Evolutionary conservation across 1,139 yeast species (phyloP).

Genomic region (Saccharomycopsis hybrid): DNA sequence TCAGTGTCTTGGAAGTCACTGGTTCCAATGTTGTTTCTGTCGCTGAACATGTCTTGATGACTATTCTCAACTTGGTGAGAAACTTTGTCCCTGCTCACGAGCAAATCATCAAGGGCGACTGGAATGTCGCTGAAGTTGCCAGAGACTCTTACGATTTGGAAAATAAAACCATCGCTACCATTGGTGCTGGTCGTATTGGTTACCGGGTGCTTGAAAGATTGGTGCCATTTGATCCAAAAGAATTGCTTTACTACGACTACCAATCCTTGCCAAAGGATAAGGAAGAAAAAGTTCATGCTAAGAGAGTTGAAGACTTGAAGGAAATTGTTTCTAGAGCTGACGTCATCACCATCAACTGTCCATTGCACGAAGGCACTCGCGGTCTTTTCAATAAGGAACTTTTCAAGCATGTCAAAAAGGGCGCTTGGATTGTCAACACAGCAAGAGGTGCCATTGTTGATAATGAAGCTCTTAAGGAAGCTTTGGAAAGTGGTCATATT

Average conservation of each 20-base stretch:
- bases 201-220: constrained; percentile 68
- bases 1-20: constrained; percentile 73
- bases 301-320: constrained; percentile 57
- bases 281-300: constrained; percentile 49
- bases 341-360: constrained; percentile 72
- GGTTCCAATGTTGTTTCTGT: constrained; percentile 78
- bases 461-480: constrained; percentile 75
- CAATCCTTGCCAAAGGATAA: constrained; percentile 58
- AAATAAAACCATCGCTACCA: constrained; percentile 69
- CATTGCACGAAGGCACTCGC: constrained; percentile 63
- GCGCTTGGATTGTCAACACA: constrained; percentile 74
- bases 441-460: constrained; percentile 49
- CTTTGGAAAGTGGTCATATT: constrained; percentile 62
- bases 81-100: constrained; percentile 78
- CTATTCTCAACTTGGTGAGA: constrained; percentile 63
- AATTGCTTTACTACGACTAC: constrained; percentile 69
- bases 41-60: constrained; percentile 77
- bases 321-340: constrained; percentile 67
- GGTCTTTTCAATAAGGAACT: constrained; percentile 65
- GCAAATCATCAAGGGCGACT: constrained; percentile 51
- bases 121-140: constrained; percentile 80
- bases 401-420: constrained; percentile 67
- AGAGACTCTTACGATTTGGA: constrained; percentile 71
- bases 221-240: constrained; percentile 68
- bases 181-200: constrained; percentile 82